A percentile compares a stretch with the other conserved stretches of the same genome.
Conservation (phyloP, 2,329 filamentous ascomycete genomes). For the Botrytis fragariae region DNA sequence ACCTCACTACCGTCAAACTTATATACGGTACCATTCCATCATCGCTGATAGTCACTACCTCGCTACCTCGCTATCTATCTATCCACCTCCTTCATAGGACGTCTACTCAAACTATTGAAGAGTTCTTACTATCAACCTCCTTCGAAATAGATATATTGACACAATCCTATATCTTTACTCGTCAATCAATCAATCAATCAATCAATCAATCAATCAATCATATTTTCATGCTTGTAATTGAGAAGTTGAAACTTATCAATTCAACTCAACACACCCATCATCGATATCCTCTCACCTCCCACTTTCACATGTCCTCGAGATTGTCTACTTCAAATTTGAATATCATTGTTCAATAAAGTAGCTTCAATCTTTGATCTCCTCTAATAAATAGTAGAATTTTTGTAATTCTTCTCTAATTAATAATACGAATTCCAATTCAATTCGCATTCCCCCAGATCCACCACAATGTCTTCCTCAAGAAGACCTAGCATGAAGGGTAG, state of each 20-base stretch:
- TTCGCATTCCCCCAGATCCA: neutral
- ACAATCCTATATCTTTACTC: neutral
- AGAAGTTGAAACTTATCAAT: neutral
- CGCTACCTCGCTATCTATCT: neutral
- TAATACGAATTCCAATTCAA: neutral
- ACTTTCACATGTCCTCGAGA: neutral
- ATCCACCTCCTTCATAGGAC: neutral
- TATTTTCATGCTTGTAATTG: neutral
- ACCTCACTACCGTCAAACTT: neutral
- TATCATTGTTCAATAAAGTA: neutral
- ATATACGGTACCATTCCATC: neutral
- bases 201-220: neutral
- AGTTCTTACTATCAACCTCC: neutral
- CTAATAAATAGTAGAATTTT: neutral
- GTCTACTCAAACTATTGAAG: neutral
- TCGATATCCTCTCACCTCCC: neutral
- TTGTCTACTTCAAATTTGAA: neutral
- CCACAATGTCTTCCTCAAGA: slow-evolving; percentile 21
- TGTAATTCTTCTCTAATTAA: neutral
- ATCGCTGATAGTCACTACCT: neutral
- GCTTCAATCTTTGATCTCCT: neutral
- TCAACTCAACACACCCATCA: neutral
- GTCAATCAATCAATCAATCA: no score
- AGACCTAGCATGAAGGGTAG: slow-evolving; percentile 50
- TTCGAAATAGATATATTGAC: neutral